phyloP scores from a whole-genome alignment of 352 stramenopile genomes.

The Pythium folliculosum region DNA sequence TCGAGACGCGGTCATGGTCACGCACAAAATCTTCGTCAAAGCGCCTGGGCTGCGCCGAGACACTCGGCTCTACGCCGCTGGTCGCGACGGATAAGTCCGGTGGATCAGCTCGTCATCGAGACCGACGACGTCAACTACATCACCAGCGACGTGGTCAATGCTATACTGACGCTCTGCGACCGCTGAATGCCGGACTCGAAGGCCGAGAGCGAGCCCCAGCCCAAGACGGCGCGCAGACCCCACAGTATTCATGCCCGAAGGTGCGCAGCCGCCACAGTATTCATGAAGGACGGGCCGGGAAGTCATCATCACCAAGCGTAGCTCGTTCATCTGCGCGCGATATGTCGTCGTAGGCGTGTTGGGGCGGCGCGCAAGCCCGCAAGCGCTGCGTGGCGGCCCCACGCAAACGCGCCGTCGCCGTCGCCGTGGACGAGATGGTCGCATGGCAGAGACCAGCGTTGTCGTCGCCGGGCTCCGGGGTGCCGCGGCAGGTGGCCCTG shows the following conservation, averaged over 20 bases:
- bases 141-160: conserved; percentile 25
- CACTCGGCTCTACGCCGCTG: conserved; percentile 85
- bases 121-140: conserved; percentile 42
- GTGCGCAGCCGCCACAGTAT: neutral
- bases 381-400: no score
- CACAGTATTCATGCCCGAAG: neutral
- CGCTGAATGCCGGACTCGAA: conserved; percentile 35
- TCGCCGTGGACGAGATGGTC: no score
- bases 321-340: no score
- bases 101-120: conserved; percentile 39
- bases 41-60: conserved; percentile 86
- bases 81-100: conserved; percentile 93
- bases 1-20: no score
- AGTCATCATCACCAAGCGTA: no score
- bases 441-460: no score
- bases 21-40: conserved; percentile 89
- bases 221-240: neutral
- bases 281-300: no score
- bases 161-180: conserved; percentile 45
- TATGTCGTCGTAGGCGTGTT: no score
- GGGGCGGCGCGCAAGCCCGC: no score
- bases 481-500: no score
- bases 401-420: no score
- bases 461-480: no score
- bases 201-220: neutral